Base-by-base conservation (phyloP, 495 filamentous ascomycete genomes). In the Trichocladium antarcticum region DNA sequence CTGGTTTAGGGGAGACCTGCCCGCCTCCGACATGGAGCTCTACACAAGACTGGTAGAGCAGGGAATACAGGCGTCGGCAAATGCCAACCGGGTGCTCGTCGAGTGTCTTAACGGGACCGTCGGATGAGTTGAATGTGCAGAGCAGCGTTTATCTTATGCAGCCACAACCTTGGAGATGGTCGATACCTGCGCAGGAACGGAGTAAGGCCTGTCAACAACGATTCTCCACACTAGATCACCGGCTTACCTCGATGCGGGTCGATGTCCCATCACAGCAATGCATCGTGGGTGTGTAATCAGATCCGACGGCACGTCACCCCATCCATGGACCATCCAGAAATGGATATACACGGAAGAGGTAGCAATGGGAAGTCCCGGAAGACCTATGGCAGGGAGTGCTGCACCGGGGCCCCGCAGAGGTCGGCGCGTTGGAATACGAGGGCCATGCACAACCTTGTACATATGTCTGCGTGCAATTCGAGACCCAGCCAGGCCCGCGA, bases 1-100 rank as follows among this genome's bases (percentile, higher is more conserved):
- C 11, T 98, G 93, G 92, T 78, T 89, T 45, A 96, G 88, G 72
- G 90, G 93, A 4, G 66, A 74, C 45, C 38, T 73, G 8, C 68
- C 71, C 0, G 60, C 58, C 1, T 61, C 66, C 1, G 68, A 70
- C 22, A 55, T 66, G 31, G 58, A 64, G 22, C 43, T 67, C 4
- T 71, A 73, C 51, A 62, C 63, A 29, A 57, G 61, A 17, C 53
- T 75, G 22, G 61, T 75, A 0, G 63, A 72, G 47, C 62, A 59
- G 39, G 71, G 66, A 8, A 64, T 75, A 29, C 47, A 65, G 28
- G 72, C 72, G 1, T 72, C 67, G 16, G 64, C 54, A 15, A 67
- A 58, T 41, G 60, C 69, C 7, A 72, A 69, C 39, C 56, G 57
- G n/a, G 70, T 74, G 19, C 57, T 74, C 16, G 54, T 68, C 10